These are phyloP conservation scores for Byssoonygena ceratinophila DNA, from an alignment of 2,329 filamentous ascomycete genomes.

Conservation along the genomic window DNA sequence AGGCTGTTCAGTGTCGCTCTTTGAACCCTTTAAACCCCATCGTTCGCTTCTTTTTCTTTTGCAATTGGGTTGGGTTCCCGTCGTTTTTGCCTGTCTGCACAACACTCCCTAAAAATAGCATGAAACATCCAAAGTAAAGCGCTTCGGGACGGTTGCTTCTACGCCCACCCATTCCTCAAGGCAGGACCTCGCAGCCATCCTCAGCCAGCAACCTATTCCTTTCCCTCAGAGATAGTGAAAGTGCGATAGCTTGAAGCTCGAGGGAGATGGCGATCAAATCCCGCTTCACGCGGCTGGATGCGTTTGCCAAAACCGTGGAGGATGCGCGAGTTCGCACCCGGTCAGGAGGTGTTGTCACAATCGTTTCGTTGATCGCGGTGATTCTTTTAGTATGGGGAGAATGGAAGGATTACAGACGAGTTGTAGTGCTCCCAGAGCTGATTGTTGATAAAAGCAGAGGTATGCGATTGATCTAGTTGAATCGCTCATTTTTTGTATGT, in stretches of 20 bases:
- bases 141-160: constrained; percentile 6
- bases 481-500: neutral
- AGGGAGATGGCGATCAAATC: constrained; percentile 71
- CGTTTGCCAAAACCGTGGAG: constrained; percentile 98
- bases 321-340: constrained; percentile 94
- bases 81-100: neutral
- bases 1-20: neutral
- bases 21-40: neutral
- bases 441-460: constrained; percentile 95
- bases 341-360: constrained; percentile 88
- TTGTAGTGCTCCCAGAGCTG: constrained; percentile 80
- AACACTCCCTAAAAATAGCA: constrained; percentile 6
- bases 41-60: neutral
- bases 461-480: constrained; percentile 32
- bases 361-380: constrained; percentile 77
- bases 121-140: neutral
- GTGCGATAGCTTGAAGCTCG: neutral
- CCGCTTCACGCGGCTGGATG: constrained; percentile 90
- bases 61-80: neutral
- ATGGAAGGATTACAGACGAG: constrained; percentile 83
- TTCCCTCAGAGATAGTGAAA: neutral
- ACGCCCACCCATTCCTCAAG: neutral
- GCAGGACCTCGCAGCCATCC: neutral
- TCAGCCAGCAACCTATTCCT: neutral
- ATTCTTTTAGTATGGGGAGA: constrained; percentile 86